phyloP scores from a whole-genome alignment of 441 rosid species.

The Omphalea diandra region DNA sequence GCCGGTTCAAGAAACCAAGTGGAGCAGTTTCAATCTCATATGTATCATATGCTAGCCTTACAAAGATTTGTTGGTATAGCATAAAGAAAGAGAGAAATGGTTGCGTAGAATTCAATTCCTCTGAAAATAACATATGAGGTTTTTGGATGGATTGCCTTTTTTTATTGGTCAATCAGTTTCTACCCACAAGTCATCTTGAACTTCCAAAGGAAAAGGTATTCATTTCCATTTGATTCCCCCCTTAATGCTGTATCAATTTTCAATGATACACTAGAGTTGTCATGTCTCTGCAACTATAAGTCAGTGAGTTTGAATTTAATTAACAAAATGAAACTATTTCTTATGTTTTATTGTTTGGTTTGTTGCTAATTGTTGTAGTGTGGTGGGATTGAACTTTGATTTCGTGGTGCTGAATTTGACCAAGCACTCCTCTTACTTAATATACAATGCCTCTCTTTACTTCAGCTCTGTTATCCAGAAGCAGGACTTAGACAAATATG shows the following conservation, averaged over 20 bases:
- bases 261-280: too few relatives aligned
- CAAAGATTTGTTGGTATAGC: not conserved
- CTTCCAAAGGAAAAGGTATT: constrained; percentile 67
- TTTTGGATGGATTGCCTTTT: constrained; percentile 77
- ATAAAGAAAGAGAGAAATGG: constrained; percentile 28
- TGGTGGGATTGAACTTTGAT: constrained; percentile 92
- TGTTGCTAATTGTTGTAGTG: constrained; percentile 54
- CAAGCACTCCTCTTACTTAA: constrained; percentile 90
- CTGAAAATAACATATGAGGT: constrained; percentile 53
- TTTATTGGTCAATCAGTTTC: constrained; percentile 81
- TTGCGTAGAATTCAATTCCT: constrained; percentile 71
- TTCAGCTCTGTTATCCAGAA: constrained; percentile 72
- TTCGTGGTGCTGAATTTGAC: constrained; percentile 86
- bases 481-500: constrained; percentile 78
- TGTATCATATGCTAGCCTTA: not conserved
- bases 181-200: constrained; percentile 85
- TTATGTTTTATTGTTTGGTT: not conserved
- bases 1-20: too few relatives aligned
- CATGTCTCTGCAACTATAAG: too few relatives aligned
- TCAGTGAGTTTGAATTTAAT: too few relatives aligned
- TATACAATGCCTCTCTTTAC: constrained; percentile 82
- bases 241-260: too few relatives aligned
- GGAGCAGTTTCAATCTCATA: too few relatives aligned
- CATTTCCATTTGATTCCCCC: not conserved
- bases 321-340: too few relatives aligned